phyloP scores from a whole-genome alignment of 2,329 filamentous ascomycete genomes.

The Stachybotrys elegans region DNA sequence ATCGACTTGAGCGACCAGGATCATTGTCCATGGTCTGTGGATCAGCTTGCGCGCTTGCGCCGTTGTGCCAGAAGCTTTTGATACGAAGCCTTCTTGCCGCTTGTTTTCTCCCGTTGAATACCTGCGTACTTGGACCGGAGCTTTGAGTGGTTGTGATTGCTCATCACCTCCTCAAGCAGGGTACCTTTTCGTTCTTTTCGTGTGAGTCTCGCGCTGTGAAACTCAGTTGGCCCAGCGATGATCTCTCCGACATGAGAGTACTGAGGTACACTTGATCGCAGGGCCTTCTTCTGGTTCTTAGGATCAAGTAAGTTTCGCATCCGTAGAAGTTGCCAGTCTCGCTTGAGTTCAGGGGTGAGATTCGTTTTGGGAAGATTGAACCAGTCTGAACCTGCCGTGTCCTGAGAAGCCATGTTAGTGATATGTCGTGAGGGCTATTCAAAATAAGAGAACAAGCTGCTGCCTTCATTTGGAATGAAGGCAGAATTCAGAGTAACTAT shows the following conservation, averaged over 20 bases:
- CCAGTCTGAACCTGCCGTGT: constrained; percentile 76
- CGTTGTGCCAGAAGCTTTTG: constrained; percentile 61
- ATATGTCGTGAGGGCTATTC: constrained; percentile 9
- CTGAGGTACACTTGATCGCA: constrained; percentile 61
- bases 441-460: not conserved
- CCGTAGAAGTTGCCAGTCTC: constrained; percentile 82
- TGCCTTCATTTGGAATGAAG: constrained; percentile 6
- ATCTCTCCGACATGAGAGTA: constrained; percentile 88
- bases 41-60: too few species aligned
- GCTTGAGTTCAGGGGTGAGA: constrained; percentile 77
- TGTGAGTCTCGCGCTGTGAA: constrained; percentile 71
- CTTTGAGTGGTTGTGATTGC: constrained; percentile 46
- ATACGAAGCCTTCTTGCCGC: constrained; percentile 86
- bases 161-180: constrained; percentile 77
- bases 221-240: constrained; percentile 84
- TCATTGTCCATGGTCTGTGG: too few species aligned
- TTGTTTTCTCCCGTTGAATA: constrained; percentile 76
- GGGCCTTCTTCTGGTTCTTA: constrained; percentile 89
- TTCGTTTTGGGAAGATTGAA: constrained; percentile 82
- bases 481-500: constrained; percentile 69
- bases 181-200: constrained; percentile 86
- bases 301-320: constrained; percentile 87
- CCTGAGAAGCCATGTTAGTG: constrained; percentile 22
- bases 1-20: too few species aligned
- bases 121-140: constrained; percentile 86